phyloP scores from a whole-genome alignment of 2,329 filamentous ascomycete genomes.

The Verticillium albo-atrum region DNA sequence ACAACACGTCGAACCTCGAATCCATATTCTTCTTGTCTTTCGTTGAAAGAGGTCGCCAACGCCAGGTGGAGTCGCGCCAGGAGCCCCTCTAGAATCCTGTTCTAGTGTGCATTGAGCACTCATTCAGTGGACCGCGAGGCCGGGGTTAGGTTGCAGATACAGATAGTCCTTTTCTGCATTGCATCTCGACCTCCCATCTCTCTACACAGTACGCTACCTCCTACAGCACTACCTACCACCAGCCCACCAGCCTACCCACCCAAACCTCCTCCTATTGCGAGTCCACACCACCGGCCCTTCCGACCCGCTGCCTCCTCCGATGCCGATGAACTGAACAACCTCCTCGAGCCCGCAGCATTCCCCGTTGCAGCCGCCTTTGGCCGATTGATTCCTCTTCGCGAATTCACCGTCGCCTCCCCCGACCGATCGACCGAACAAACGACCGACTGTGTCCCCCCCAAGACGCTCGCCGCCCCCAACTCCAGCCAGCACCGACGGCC shows the following conservation, averaged over 20 bases:
- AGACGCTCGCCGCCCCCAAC: background rate
- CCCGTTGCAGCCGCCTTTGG: background rate
- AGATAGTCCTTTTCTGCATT: conserved; percentile 1
- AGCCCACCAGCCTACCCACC: background rate
- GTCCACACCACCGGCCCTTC: background rate
- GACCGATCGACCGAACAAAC: background rate
- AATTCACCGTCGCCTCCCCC: background rate
- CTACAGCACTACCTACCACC: background rate
- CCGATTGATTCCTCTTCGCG: background rate
- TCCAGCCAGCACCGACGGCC: background rate
- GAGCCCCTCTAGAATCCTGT: background rate
- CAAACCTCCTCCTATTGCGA: background rate
- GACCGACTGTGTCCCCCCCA: background rate
- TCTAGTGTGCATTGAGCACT: background rate
- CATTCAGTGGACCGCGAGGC: background rate
- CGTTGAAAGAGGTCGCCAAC: background rate
- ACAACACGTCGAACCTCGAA: background rate
- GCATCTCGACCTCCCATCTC: background rate
- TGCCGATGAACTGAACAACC: background rate
- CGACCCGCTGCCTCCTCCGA: background rate
- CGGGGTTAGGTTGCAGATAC: background rate
- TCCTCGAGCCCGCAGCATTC: background rate
- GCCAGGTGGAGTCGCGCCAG: background rate
- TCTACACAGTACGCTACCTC: background rate
- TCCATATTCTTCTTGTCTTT: background rate